Conservation (phyloP, 495 filamentous ascomycete genomes). For the Penicillium subrubescens region DNA sequence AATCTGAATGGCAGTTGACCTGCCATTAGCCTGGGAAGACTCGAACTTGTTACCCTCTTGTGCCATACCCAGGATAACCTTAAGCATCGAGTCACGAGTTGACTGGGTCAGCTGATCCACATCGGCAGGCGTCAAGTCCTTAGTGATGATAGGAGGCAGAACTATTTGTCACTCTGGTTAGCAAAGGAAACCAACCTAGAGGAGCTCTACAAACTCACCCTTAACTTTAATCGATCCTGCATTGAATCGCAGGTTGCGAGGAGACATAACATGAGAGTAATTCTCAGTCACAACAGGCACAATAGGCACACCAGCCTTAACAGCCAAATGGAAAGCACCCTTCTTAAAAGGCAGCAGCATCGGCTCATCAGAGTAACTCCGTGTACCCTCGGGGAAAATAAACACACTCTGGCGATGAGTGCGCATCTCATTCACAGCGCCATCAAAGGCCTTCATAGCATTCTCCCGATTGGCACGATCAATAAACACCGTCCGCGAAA, state of each 20-base stretch:
- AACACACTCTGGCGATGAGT: slow-evolving; percentile 80
- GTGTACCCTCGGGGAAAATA: slow-evolving; percentile 92
- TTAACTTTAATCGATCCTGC: slow-evolving; percentile 78
- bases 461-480: slow-evolving; percentile 79
- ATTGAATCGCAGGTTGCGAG: slow-evolving; percentile 68
- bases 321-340: slow-evolving; percentile 93
- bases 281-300: slow-evolving; percentile 84
- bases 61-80: slow-evolving; percentile 67
- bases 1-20: slow-evolving; percentile 45
- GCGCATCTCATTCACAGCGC: slow-evolving; percentile 78
- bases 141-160: slow-evolving; percentile 83
- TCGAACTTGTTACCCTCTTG: slow-evolving; percentile 27
- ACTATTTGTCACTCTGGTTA: slow-evolving; percentile 48
- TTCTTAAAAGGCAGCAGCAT: slow-evolving; percentile 92
- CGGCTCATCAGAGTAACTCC: slow-evolving; percentile 82
- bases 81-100: slow-evolving; percentile 78
- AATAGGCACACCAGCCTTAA: slow-evolving; percentile 91
- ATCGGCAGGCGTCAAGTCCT: slow-evolving; percentile 72
- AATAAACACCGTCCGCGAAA: slow-evolving; percentile 92
- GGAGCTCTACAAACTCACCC: slow-evolving; percentile 51
- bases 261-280: slow-evolving; percentile 80
- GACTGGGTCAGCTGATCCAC: slow-evolving; percentile 75
- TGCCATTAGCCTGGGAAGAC: slow-evolving; percentile 26
- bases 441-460: slow-evolving; percentile 82
- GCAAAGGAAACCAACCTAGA: not conserved